Conservation (phyloP, 352 stramenopile genomes). For the Phytophthora pini region DNA sequence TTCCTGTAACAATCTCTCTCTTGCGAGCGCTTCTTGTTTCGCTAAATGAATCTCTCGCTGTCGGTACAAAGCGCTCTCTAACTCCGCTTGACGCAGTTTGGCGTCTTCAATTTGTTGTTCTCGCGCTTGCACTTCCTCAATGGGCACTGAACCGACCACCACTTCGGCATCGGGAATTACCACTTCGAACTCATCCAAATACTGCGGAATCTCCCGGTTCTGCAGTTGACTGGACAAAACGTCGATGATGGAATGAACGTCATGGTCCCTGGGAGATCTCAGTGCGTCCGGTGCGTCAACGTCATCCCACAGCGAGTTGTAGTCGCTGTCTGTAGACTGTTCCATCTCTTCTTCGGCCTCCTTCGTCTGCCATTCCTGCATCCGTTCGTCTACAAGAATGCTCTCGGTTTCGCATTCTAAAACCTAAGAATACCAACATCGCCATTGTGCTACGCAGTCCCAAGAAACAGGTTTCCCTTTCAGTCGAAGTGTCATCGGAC, state of each 20-base stretch:
- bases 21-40: slow-evolving; percentile 46
- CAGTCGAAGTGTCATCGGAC: no score
- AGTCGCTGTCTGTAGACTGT: not conserved
- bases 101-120: slow-evolving; percentile 70
- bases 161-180: slow-evolving; percentile 69
- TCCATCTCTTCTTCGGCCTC: not conserved
- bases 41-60: slow-evolving; percentile 56
- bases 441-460: no score
- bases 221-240: slow-evolving; percentile 50
- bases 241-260: slow-evolving; percentile 58
- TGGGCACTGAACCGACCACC: slow-evolving; percentile 59
- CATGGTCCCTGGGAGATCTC: slow-evolving; percentile 13
- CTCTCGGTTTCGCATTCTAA: no score
- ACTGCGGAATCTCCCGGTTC: slow-evolving; percentile 54
- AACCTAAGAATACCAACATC: no score
- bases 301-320: slow-evolving; percentile 54
- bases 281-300: slow-evolving; percentile 22
- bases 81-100: slow-evolving; percentile 49
- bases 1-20: slow-evolving; percentile 48
- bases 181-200: slow-evolving; percentile 76
- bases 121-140: slow-evolving; percentile 66
- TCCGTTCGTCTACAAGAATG: not conserved
- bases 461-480: no score
- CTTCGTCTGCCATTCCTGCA: slow-evolving; percentile 3
- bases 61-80: slow-evolving; percentile 59